Base-by-base conservation (phyloP, 805 yeast genomes). In the Wickerhamiella azymoides region DNA sequence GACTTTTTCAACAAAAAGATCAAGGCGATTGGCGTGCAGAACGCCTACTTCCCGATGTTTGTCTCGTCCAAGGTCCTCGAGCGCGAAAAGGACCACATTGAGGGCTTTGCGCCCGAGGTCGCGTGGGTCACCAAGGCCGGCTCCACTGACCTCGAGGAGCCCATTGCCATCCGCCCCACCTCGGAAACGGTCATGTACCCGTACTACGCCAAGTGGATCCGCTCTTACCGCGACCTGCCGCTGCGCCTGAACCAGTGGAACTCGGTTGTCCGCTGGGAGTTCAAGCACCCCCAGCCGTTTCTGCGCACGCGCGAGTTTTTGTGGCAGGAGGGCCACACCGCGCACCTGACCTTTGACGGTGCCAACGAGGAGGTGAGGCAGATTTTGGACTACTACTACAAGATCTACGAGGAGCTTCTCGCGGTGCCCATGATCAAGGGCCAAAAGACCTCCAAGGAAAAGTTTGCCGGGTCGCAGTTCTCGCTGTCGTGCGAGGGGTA, bases 321-420 rank as follows among this genome's bases (percentile, higher is more conserved):
- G 66, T 92, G 99, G 99, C 99, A 92, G 71, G 99, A 92, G 71
- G 99, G 99, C 57, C 99, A 92, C 71, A 92, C 98, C 43, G 98
- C 95, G 46, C 95, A 84, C 65, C 74, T 93, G 61, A 82, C 93
- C 47, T 66, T 70, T 53, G 84, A 78, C 50, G 92, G 76, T 50
- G 96, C 98, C 27, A 72, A 74, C 50, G 70, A 70, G 49, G 97
- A 92, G 70, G 97, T 89, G 27, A 61, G 74, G 57, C 80, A 80
- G 64, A 89, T 93, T 60, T 76, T 88, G 62, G 92, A 84, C 52
- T 79, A 76, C 67, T 92, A 92, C 65, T 80, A 81, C 50, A 77
- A 78, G 52, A 73, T 92, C 50, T 92, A 92, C 66, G 79, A 80
- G 67, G 94, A 89, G 56, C 72, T 92, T 59, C 77, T 92, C 57